Base-by-base conservation (phyloP, 805 yeast species). In the Saccharomyces paradoxus region DNA sequence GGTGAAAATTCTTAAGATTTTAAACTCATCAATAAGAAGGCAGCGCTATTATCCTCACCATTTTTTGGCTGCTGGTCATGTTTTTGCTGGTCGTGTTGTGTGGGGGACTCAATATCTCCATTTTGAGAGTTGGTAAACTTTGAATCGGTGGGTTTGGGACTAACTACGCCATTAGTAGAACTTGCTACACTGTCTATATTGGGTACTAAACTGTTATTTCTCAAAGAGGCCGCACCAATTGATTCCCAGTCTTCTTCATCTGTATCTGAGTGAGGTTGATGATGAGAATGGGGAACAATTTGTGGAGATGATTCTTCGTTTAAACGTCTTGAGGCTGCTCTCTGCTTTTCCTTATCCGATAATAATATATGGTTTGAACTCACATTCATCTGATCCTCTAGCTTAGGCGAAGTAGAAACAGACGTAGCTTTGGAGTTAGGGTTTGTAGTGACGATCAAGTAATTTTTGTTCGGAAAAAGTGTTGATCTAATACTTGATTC, bases 221-320 rank as follows among this genome's bases (percentile, higher is more conserved):
- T 73, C 54, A 89, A 73, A 47, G 81, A 74, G 41, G 80, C 84
- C 0, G 97, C 90, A 0, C 97, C 97, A 53, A 91, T 85, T 0
- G 89, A 73, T 58, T 84, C 87, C 99, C 99, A 92, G 70, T 92
- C 98, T 70, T 92, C 99, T 66, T 92, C 98, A 69, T 92, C 99
- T 0, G 99, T 92, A 64, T 89, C 96, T 48, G 83, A 78, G 52
- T 70, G 74, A 14, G 53, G 49, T 24, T 63, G 62, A 27, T 56
- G 65, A 26, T 65, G 71, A 32, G 54, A 32, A 32, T 22, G 32
- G 71, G 63, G 21, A 28, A 48, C 8, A 31, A n/a, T 71, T 67
- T 17, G 69, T 65, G 55, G 63, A 63, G 48, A 76, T 63, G 41
- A 27, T 53, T 72, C 59, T 41, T 61, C 54, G 7, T 60, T 60